Conservation (phyloP, 345 rosid species). For the Bretschneidera sinensis region DNA sequence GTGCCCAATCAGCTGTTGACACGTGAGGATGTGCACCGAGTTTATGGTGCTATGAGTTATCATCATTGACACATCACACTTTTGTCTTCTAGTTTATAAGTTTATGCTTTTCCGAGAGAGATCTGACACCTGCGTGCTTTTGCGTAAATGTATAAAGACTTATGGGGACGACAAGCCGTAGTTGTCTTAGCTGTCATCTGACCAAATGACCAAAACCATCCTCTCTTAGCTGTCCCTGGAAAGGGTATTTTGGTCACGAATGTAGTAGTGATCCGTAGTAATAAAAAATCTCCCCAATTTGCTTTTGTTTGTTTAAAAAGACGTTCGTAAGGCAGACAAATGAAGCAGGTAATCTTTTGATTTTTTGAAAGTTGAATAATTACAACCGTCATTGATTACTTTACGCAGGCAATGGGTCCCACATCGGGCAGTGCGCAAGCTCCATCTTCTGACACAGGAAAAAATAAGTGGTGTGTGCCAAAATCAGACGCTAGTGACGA, state of each 20-base stretch:
- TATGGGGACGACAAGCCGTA: not conserved
- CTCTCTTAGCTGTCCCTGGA: not conserved
- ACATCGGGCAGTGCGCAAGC: constrained; percentile 11
- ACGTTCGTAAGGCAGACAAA: not conserved
- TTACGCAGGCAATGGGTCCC: constrained; percentile 35
- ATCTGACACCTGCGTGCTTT: not conserved
- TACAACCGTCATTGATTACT: not conserved
- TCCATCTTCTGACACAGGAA: constrained; percentile 22
- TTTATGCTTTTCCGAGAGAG: no score
- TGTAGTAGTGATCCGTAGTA: no score
- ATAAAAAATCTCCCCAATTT: not conserved
- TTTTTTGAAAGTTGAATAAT: not conserved
- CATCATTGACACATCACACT: not conserved
- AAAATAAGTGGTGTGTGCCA: constrained; percentile 61
- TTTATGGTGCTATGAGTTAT: no score
- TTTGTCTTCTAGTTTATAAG: no score
- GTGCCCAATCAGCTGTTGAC: not conserved
- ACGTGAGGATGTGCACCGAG: not conserved
- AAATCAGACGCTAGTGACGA: constrained; percentile 34
- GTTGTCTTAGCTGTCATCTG: not conserved
- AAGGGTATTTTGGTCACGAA: not conserved
- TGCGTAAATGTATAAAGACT: not conserved
- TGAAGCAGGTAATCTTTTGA: not conserved
- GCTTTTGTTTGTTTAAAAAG: not conserved
- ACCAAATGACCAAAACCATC: not conserved